A percentile compares a stretch with the other conserved stretches of the same genome.
phyloP scores from a whole-genome alignment of 164 flowering plant species.

The Nymphaea thermarum region DNA sequence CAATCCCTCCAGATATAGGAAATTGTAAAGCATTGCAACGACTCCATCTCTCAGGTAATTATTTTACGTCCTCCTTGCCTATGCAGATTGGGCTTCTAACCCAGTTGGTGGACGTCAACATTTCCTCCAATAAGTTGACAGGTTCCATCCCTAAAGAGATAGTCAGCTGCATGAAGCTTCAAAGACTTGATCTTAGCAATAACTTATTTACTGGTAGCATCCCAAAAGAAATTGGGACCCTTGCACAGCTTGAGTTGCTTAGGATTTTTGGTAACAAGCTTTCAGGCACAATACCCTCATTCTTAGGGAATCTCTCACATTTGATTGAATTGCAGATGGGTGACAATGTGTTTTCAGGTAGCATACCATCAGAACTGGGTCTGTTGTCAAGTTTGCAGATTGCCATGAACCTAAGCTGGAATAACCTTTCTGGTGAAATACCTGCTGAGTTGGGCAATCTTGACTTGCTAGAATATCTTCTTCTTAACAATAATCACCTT shows the following conservation, averaged over 20 bases:
- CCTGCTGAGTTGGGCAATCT: conserved; percentile 51
- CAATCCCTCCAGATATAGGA: conserved; percentile 34
- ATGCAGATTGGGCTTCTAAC: conserved; percentile 1
- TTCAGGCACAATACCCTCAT: conserved; percentile 1
- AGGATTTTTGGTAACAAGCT: conserved; percentile 5
- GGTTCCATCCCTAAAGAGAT: conserved; percentile 54
- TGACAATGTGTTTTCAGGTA: conserved; percentile 3
- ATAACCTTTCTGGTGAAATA: conserved; percentile 43
- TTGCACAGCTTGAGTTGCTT: conserved; percentile 4
- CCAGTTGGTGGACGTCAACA: conserved; percentile 30
- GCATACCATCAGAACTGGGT: conserved; percentile 16
- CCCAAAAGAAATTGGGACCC: conserved; percentile 29
- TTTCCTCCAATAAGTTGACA: conserved; percentile 46
- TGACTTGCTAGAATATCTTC: conserved; percentile 19
- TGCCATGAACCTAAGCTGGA: conserved; percentile 62
- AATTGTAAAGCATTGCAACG: conserved; percentile 12
- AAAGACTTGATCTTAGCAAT: conserved; percentile 64
- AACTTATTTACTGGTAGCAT: conserved; percentile 41
- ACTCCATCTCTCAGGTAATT: conserved; percentile 12
- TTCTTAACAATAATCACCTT: conserved; percentile 5
- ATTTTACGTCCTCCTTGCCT: conserved; percentile 19
- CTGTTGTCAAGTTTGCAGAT: conserved; percentile 51
- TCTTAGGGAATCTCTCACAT: conserved; percentile 4
- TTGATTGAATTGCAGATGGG: conserved; percentile 9
- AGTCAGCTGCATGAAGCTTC: conserved; percentile 45